These are phyloP conservation scores for Chalciporus pseudorubinellus DNA, from an alignment of 768 basidiomycete genomes.

Conservation along the genomic window DNA sequence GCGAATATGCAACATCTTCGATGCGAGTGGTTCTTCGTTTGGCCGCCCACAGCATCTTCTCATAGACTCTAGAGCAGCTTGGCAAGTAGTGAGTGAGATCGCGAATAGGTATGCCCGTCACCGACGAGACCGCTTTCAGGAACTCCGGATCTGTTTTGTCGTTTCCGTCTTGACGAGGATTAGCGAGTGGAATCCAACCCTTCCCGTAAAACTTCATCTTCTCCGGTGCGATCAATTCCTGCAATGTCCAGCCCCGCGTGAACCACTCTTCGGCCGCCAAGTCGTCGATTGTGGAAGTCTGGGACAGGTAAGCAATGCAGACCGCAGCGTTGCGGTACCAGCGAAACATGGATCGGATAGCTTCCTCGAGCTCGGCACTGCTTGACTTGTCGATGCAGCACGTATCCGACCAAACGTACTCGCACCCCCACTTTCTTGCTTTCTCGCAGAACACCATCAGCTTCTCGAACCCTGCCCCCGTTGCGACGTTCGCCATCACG, in stretches of 20 bases:
- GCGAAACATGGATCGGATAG: conserved; percentile 26
- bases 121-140: no score
- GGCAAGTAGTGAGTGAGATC: no score
- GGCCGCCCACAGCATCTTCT: neutral
- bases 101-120: no score
- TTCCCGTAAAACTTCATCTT: conserved; percentile 14
- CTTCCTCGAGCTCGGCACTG: conserved; percentile 24
- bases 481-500: neutral
- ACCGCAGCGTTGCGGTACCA: conserved; percentile 22
- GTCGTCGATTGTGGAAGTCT: conserved; percentile 7
- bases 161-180: no score
- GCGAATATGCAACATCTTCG: no score
- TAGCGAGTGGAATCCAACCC: no score
- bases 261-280: conserved; percentile 19
- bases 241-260: conserved; percentile 14
- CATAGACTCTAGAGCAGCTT: neutral
- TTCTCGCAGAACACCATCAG: conserved; percentile 10
- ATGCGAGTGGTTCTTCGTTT: no score
- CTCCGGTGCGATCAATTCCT: conserved; percentile 19
- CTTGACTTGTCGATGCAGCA: conserved; percentile 25
- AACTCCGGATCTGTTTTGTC: no score
- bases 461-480: conserved; percentile 6
- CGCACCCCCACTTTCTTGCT: conserved; percentile 7
- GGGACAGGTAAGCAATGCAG: conserved; percentile 19
- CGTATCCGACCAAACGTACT: conserved; percentile 22